Evolutionary conservation across 2,329 filamentous ascomycete genomes (phyloP), one percentile per base, ranked within the genome.

Genomic region (Fusarium nanum): DNA sequence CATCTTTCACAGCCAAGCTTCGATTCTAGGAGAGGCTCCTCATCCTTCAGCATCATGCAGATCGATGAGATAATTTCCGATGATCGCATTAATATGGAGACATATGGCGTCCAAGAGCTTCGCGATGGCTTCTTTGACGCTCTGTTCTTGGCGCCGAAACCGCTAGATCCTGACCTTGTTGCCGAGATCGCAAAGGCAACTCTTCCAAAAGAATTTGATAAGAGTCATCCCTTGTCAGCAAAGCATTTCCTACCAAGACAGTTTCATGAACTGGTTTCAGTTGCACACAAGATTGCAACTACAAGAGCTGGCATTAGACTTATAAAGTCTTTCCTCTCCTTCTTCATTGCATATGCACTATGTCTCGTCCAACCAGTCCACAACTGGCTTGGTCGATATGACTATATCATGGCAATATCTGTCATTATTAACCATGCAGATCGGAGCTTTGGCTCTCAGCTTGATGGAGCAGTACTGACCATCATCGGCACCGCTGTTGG

Each of bases 371-470:
- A 85, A 3, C 72, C 72, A 5, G 79, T 84, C 7, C 79, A 80
- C n/a, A 60, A 75, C n/a, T 86, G 83, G 82, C 78, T 89, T 6
- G 87, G 87, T 3, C 80, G 78, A 18, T 86, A 88, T 69, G 81
- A 81, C 67, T 89, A 88, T 69, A 82, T 89, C 63, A 85, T 88
- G 80, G 83, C 81, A 6, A 76, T 89, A 49, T 89, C 87, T 4
- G 80, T 84, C n/a, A 82, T 89, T 22, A 71, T 89, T 46, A 89
- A 89, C 61, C 87, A 89, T 69, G 82, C 87, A 5, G 86, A 84
- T 23, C 81, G 87, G 40, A 84, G 85, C 3, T 71, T 89, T 54
- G 87, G 87, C 8, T 83, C 86, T 14, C 87, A 89, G 68, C 75
- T 89, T 23, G 87, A 89, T 72, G 87, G 87, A 3, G 77, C 83